Percentiles rank a stretch among this genome's conserved stretches.
These are phyloP conservation scores for Hemisphaericaspora xylofermentans DNA, from an alignment of 1,139 yeast genomes.

Conservation along the genomic window DNA sequence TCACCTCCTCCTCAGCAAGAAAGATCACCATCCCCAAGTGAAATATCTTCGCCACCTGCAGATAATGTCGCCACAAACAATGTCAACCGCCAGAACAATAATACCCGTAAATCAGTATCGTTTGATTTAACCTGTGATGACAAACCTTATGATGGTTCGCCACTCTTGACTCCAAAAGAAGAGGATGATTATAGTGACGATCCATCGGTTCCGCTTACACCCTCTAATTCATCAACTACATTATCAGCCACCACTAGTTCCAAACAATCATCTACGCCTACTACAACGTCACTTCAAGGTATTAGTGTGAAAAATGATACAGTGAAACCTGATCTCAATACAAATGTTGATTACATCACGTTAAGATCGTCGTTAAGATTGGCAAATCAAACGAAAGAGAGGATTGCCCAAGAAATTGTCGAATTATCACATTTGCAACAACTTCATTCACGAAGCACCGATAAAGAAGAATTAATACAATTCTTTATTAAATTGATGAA, in stretches of 20 bases:
- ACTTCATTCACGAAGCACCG: constrained; percentile 15
- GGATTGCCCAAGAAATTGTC: constrained; percentile 33
- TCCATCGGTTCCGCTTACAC: constrained; percentile 1
- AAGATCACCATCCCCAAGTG: constrained; percentile 29
- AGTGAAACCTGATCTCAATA: constrained; percentile 16
- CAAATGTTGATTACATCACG: constrained; percentile 41
- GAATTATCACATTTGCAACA: constrained; percentile 29
- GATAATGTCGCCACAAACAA: not conserved
- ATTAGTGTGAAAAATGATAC: not conserved
- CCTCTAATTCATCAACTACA: constrained; percentile 4
- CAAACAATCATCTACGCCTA: not conserved
- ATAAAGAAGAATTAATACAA: constrained; percentile 26
- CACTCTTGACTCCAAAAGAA: constrained; percentile 45
- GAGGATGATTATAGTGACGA: constrained; percentile 26
- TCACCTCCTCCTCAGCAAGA: constrained; percentile 18
- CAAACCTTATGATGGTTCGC: constrained; percentile 30
- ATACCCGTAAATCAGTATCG: constrained; percentile 22
- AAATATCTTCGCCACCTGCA: constrained; percentile 11
- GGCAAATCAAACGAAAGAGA: constrained; percentile 22
- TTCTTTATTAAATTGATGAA: constrained; percentile 31
- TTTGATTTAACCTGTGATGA: constrained; percentile 25
- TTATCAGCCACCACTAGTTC: not conserved
- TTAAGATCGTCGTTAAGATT: constrained; percentile 37
- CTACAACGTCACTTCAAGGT: not conserved
- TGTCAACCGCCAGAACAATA: constrained; percentile 7